These are phyloP conservation scores for Centaurea solstitialis DNA, from an alignment of 129 eudicot species.

Conservation along the genomic window DNA sequence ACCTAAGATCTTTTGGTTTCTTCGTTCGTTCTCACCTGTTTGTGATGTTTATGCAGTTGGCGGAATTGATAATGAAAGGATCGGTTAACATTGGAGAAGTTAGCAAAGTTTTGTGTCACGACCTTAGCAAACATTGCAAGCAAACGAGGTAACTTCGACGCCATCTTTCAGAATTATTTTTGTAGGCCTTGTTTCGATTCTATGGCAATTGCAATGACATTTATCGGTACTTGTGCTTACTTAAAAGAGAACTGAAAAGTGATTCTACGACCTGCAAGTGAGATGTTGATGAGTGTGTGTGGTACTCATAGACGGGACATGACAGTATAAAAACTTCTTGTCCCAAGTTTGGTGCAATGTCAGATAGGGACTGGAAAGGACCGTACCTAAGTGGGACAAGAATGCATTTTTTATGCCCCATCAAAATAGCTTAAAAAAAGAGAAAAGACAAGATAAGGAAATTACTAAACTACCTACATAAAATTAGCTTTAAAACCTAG, in stretches of 20 bases:
- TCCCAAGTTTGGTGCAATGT: too few relatives aligned
- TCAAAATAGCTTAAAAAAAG: too few relatives aligned
- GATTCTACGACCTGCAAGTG: background rate
- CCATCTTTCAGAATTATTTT: background rate
- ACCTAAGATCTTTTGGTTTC: background rate
- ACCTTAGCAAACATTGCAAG: slow-evolving; percentile 77
- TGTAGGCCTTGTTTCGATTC: background rate
- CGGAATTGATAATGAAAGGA: slow-evolving; percentile 84
- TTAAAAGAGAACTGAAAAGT: background rate
- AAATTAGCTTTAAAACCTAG: background rate
- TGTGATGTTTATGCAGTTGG: slow-evolving; percentile 49
- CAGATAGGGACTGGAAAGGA: too few relatives aligned
- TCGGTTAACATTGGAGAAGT: slow-evolving; percentile 77
- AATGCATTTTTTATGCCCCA: too few relatives aligned
- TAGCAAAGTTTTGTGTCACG: slow-evolving; percentile 76
- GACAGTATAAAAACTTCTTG: too few relatives aligned
- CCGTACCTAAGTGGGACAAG: too few relatives aligned
- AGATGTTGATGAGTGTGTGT: too few relatives aligned
- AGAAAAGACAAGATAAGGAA: too few relatives aligned
- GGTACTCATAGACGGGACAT: too few relatives aligned
- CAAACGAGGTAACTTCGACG: slow-evolving; percentile 53
- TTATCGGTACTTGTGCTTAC: background rate
- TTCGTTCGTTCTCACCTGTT: slow-evolving; percentile 5
- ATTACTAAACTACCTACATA: background rate
- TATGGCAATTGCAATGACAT: background rate